These are phyloP conservation scores for Phenoliferia sp. DNA, from an alignment of 1,284 basidiomycete genomes.

Conservation along the genomic window DNA sequence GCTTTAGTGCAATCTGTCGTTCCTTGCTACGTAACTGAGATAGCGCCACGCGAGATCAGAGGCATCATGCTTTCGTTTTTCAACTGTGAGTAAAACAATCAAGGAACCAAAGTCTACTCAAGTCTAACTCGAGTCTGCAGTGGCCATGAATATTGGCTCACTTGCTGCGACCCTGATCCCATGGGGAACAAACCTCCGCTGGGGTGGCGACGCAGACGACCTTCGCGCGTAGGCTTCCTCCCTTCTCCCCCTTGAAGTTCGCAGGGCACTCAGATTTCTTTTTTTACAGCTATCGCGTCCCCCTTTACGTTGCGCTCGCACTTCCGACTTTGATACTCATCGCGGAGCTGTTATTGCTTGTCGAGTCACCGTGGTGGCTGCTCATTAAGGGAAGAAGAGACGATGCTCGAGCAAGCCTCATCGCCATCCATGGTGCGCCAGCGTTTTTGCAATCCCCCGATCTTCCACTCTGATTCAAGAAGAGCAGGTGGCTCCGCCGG, in stretches of 20 bases:
- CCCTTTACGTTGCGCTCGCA: slow-evolving; percentile 29
- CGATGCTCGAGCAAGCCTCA: not conserved
- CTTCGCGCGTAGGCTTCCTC: not conserved
- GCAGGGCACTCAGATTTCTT: too few relatives aligned
- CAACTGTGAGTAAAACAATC: slow-evolving; percentile 9
- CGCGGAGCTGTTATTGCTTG: slow-evolving; percentile 16
- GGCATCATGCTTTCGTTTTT: slow-evolving; percentile 25
- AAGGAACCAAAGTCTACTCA: not conserved
- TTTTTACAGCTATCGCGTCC: too few relatives aligned
- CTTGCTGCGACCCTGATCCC: slow-evolving; percentile 24
- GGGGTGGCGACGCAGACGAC: not conserved
- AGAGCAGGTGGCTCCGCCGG: not conserved
- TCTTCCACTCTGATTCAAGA: not conserved
- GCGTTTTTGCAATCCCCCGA: not conserved
- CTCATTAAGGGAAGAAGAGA: not conserved
- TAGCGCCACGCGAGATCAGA: slow-evolving; percentile 31
- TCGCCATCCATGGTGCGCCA: not conserved
- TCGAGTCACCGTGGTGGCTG: slow-evolving; percentile 8
- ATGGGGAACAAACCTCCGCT: slow-evolving; percentile 20
- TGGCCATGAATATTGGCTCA: slow-evolving; percentile 19
- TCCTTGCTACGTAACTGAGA: slow-evolving; percentile 28
- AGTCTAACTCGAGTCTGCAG: not conserved
- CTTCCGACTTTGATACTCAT: slow-evolving; percentile 23
- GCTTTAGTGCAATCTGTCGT: slow-evolving; percentile 8
- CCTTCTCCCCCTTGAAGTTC: too few relatives aligned